Percentiles rank a stretch among this genome's conserved stretches.
phyloP scores from a whole-genome alignment of 164 flowering plant species.

The Nelumbo lutea region DNA sequence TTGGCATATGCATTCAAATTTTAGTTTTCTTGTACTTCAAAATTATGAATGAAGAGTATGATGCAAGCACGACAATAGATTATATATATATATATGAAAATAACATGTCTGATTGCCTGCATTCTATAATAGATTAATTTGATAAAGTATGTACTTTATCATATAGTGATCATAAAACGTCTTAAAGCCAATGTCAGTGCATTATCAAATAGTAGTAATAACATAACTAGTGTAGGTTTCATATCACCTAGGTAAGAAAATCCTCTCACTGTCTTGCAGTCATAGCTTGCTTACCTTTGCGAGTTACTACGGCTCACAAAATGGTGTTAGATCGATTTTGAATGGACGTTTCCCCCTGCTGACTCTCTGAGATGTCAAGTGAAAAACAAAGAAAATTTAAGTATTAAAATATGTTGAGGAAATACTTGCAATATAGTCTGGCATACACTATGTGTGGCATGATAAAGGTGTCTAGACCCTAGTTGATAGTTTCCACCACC shows the following conservation, averaged over 20 bases:
- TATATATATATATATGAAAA: too few relatives aligned
- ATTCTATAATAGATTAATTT: too few relatives aligned
- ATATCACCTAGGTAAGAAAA: not conserved
- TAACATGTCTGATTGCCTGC: too few relatives aligned
- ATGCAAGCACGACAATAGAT: too few relatives aligned
- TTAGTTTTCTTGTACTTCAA: too few relatives aligned
- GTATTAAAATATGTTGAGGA: not conserved
- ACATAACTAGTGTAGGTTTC: too few relatives aligned
- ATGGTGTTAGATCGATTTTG: constrained; percentile 71
- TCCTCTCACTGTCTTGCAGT: not conserved
- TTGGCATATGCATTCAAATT: too few relatives aligned
- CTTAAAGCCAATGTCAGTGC: too few relatives aligned
- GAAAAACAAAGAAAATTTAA: not conserved
- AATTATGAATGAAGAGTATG: too few relatives aligned
- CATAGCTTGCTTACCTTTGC: constrained; percentile 4
- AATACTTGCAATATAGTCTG: not conserved
- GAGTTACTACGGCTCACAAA: constrained; percentile 21
- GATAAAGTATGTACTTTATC: too few relatives aligned
- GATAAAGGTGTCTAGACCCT: not conserved
- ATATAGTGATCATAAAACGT: too few relatives aligned
- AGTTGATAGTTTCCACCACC: not conserved
- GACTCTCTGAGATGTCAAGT: constrained; percentile 37
- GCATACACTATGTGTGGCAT: not conserved
- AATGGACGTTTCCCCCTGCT: constrained; percentile 60
- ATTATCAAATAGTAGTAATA: too few relatives aligned